Evolutionary conservation across 495 filamentous ascomycete genomes (phyloP).

Genomic region (Cudoniella acicularis): DNA sequence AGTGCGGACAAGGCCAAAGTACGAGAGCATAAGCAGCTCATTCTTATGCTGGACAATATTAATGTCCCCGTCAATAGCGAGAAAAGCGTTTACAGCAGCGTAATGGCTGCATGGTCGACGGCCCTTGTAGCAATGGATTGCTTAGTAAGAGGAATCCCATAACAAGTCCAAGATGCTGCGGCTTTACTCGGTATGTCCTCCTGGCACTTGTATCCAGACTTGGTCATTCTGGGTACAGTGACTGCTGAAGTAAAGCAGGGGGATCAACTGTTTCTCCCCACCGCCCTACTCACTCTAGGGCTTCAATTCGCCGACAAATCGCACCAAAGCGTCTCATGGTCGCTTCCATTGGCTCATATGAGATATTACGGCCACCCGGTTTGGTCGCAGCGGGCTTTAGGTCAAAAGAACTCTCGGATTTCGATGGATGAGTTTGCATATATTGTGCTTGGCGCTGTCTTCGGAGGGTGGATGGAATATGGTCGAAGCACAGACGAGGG

Average conservation of each 20-base stretch:
- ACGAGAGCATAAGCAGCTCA: background rate
- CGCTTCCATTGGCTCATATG: background rate
- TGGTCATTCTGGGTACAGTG: constrained; percentile 21
- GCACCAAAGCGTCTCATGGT: constrained; percentile 17
- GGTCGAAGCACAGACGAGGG: no score
- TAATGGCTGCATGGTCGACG: background rate
- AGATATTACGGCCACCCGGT: constrained; percentile 1
- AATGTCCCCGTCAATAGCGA: background rate
- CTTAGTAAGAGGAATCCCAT: background rate
- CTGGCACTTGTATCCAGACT: constrained; percentile 37
- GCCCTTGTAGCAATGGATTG: background rate
- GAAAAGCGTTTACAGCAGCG: background rate
- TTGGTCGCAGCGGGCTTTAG: background rate
- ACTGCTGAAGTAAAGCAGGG: constrained; percentile 14
- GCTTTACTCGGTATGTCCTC: constrained; percentile 28
- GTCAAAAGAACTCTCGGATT: constrained; percentile 1
- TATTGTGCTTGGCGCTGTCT: constrained; percentile 11
- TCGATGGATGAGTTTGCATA: constrained; percentile 7
- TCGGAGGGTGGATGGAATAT: constrained; percentile 4
- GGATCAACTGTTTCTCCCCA: no score
- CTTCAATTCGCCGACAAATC: no score
- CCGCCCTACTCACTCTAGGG: no score
- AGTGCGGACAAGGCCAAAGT: background rate
- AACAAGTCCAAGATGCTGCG: constrained; percentile 15
- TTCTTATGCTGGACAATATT: background rate